A percentile compares a stretch with the other conserved stretches of the same genome.
These are phyloP conservation scores for Hypsizygus marmoreus DNA, from an alignment of 768 basidiomycete species.

Conservation along the genomic window DNA sequence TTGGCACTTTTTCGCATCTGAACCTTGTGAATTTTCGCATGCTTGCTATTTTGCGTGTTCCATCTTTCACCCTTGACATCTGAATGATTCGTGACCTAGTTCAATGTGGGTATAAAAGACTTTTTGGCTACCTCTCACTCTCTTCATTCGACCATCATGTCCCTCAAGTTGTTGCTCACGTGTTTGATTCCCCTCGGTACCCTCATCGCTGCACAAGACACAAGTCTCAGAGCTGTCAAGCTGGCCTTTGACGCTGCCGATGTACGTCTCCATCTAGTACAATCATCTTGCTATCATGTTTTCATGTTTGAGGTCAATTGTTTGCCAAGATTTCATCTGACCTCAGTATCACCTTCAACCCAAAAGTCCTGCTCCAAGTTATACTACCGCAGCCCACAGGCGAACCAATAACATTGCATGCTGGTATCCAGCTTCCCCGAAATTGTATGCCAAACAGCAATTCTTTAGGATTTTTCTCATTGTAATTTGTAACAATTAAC, in stretches of 20 bases:
- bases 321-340: slow-evolving; percentile 21
- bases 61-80: too few relatives aligned
- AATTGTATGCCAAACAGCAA: too few relatives aligned
- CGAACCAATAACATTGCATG: slow-evolving; percentile 23
- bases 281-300: neutral
- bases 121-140: too few relatives aligned
- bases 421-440: slow-evolving; percentile 23
- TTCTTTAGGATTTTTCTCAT: too few relatives aligned
- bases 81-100: too few relatives aligned
- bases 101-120: neutral
- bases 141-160: neutral
- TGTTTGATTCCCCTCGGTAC: slow-evolving; percentile 4
- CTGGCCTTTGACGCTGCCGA: slow-evolving; percentile 29
- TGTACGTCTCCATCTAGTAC: too few relatives aligned
- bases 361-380: slow-evolving; percentile 26
- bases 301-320: neutral
- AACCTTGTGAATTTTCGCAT: too few relatives aligned
- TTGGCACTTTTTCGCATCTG: too few relatives aligned
- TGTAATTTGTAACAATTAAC: neutral
- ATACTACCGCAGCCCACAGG: slow-evolving; percentile 24
- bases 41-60: neutral
- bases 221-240: slow-evolving; percentile 28
- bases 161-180: slow-evolving; percentile 3
- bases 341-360: slow-evolving; percentile 23
- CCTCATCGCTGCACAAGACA: slow-evolving; percentile 28